phyloP scores from a whole-genome alignment of 495 filamentous ascomycete genomes.

The Tuber aestivum region DNA sequence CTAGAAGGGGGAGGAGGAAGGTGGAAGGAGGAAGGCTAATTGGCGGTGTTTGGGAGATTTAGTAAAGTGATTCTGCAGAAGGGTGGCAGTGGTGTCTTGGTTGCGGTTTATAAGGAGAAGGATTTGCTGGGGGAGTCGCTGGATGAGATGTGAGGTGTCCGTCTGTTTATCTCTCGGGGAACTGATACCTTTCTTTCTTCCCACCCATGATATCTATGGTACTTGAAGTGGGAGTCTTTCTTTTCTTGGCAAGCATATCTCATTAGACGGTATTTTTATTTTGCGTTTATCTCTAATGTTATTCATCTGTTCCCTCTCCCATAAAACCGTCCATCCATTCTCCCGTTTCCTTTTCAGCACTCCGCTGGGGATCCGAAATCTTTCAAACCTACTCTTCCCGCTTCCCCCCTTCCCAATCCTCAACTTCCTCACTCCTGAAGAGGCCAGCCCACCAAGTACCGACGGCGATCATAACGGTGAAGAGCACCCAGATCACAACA shows the following conservation, averaged over 20 bases:
- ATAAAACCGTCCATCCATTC: neutral
- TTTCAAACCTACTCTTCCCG: neutral
- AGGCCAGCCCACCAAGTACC: neutral
- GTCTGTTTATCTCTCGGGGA: neutral
- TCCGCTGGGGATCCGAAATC: neutral
- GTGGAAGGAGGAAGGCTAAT: neutral
- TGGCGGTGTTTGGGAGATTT: slow-evolving; percentile 6
- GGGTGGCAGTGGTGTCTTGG: slow-evolving; percentile 28
- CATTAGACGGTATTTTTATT: neutral
- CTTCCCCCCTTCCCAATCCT: neutral
- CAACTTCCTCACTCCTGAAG: neutral
- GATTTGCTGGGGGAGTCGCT: slow-evolving; percentile 35
- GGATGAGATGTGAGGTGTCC: slow-evolving; percentile 28
- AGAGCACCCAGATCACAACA: neutral
- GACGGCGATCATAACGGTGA: neutral
- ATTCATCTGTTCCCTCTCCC: neutral
- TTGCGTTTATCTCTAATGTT: neutral
- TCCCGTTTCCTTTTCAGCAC: neutral
- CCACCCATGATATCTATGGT: neutral
- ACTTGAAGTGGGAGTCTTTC: neutral
- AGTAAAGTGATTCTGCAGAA: slow-evolving; percentile 40
- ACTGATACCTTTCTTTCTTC: neutral
- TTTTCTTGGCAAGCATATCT: neutral
- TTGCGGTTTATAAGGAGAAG: slow-evolving; percentile 42
- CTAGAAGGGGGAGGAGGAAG: neutral